phyloP scores from a whole-genome alignment of 805 yeast genomes.

The Brettanomyces custersianus region DNA sequence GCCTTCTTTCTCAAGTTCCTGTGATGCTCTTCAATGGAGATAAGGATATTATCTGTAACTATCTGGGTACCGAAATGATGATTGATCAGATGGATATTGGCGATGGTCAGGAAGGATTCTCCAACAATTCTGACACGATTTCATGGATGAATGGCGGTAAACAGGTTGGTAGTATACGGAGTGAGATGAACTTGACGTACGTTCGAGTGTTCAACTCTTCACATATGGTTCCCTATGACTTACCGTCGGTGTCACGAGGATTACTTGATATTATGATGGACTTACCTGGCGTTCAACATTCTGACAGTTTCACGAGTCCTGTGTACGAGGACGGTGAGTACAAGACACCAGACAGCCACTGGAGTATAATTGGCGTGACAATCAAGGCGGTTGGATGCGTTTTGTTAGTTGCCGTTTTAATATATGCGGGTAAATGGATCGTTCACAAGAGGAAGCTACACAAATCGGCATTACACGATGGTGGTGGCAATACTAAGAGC shows the following conservation, averaged over 20 bases:
- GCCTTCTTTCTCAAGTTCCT: conserved; percentile 46
- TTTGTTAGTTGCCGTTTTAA: not conserved
- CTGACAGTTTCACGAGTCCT: too few species aligned
- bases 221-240: conserved; percentile 91
- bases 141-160: conserved; percentile 38
- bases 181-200: conserved; percentile 67
- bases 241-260: conserved; percentile 61
- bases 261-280: conserved; percentile 39
- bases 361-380: too few species aligned
- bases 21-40: conserved; percentile 80
- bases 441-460: too few species aligned
- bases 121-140: conserved; percentile 22
- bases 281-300: not conserved
- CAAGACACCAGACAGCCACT: too few species aligned
- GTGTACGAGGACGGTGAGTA: too few species aligned
- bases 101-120: conserved; percentile 50
- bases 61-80: conserved; percentile 61
- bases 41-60: conserved; percentile 82
- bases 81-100: conserved; percentile 49
- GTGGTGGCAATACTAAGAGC: not conserved
- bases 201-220: conserved; percentile 68
- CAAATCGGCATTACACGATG: not conserved
- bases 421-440: too few species aligned
- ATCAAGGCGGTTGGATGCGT: too few species aligned
- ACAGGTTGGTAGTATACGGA: conserved; percentile 29